Percentiles rank a stretch among this genome's conserved stretches.
phyloP scores from a whole-genome alignment of 192 early-diverging fungal species.

The Linnemannia exigua region DNA sequence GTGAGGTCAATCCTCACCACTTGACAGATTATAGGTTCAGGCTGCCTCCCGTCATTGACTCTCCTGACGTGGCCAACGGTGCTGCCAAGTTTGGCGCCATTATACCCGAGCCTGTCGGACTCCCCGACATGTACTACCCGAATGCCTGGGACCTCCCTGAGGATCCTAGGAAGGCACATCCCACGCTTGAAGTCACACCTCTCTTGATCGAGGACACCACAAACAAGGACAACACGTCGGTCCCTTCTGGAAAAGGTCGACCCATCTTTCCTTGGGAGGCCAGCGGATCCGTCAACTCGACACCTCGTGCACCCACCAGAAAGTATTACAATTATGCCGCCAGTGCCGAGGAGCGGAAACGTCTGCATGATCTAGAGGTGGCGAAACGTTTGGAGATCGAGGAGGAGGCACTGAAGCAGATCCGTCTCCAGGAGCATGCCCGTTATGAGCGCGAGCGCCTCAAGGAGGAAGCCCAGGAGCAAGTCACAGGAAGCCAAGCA shows the following conservation, averaged over 20 bases:
- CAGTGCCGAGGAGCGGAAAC: slow-evolving; percentile 22
- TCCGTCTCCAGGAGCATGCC: slow-evolving; percentile 26
- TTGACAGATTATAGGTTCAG: slow-evolving; percentile 50
- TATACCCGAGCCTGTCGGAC: slow-evolving; percentile 50
- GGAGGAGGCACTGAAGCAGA: slow-evolving; percentile 32
- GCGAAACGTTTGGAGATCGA: slow-evolving; percentile 25
- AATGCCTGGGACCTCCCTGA: slow-evolving; percentile 54
- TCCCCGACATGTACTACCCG: slow-evolving; percentile 55
- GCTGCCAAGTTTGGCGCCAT: slow-evolving; percentile 25
- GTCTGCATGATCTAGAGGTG: slow-evolving; percentile 25
- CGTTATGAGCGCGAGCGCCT: slow-evolving; percentile 40
- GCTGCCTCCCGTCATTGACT: slow-evolving; percentile 24
- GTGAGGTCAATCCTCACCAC: slow-evolving; percentile 44
- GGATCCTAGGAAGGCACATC: slow-evolving; percentile 37
- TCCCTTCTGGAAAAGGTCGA: slow-evolving; percentile 41
- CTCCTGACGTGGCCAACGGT: not conserved
- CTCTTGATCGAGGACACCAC: slow-evolving; percentile 30
- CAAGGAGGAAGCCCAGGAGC: slow-evolving; percentile 32
- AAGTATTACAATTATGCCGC: slow-evolving; percentile 46
- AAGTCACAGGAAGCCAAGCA: slow-evolving; percentile 42
- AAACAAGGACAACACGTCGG: slow-evolving; percentile 22
- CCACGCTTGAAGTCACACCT: slow-evolving; percentile 5
- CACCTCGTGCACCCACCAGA: slow-evolving; percentile 33
- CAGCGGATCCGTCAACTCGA: slow-evolving; percentile 2
- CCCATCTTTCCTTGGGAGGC: slow-evolving; percentile 52